Evolutionary conservation across 352 stramenopile genomes (phyloP), one percentile per base, ranked within the genome.

Genomic region (Nothophytophthora sp.): DNA sequence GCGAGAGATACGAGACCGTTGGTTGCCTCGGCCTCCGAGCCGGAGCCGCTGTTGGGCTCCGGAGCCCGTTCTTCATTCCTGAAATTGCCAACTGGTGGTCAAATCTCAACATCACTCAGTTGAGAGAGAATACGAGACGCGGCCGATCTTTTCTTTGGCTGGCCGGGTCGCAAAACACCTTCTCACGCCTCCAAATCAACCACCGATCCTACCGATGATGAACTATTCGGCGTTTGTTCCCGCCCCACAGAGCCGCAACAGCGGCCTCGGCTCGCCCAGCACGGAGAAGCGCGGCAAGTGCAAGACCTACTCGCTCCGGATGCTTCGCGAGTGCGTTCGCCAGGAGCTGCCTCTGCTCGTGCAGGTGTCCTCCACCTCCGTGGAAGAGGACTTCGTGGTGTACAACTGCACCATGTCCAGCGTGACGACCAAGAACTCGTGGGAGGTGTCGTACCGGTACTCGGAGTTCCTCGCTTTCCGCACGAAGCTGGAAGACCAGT

Each of bases 401-500:
- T 84, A 84, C 55, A 55, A 73, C 50, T 70, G 55, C 48, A 55
- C 44, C 35, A 63, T 82, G 42, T 60, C 63, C 29, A 81, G 63
- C 53, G 53, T 75, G 24, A 60, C 64, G 16, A 70, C 61, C 44
- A 62, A 70, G 38, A 65, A 59, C 46, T 63, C 45, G 16, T 82
- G 75, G 70, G 47, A 40, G 12, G 62, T 87, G 19, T 62, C 70
- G 28, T 82, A 83, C 47, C 72, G 70, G 3, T 84, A 80, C 61
- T 86, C 73, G 12, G 73, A 86, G 46, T 83, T 89, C 32, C 52
- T 63, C 20, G 50, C 61, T 5, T 82, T 88, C 55, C 68, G 66
- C 54, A 63, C 53, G 54, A 62, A 70, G 22, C 45, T 88, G 12
- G 55, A 74, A n/a, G 55, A 77, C 9, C 48, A 68, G 9, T 67